Evolutionary conservation across 306 rosid genomes (phyloP).

Genomic region (Notholithocarpus densiflorus): DNA sequence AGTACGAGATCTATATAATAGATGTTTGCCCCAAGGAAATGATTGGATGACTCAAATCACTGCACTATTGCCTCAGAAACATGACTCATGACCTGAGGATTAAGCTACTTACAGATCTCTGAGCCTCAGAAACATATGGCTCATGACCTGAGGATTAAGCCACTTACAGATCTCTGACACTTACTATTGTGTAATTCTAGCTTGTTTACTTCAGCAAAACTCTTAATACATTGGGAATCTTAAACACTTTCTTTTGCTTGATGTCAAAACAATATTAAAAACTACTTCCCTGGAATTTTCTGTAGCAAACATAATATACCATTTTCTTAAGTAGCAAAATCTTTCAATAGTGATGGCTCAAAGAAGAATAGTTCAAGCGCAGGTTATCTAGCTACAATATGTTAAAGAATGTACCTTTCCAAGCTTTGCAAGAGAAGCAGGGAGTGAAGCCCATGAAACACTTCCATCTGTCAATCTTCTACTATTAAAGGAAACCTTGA

Average conservation of each 20-base stretch:
- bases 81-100: not conserved
- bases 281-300: slow-evolving; percentile 13
- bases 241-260: not conserved
- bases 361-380: slow-evolving; percentile 5
- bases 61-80: not conserved
- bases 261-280: not conserved
- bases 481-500: slow-evolving; percentile 59
- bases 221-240: not conserved
- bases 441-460: slow-evolving; percentile 84
- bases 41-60: not conserved
- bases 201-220: slow-evolving; percentile 9
- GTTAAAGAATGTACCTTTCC: slow-evolving; percentile 63
- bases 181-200: not conserved
- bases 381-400: slow-evolving; percentile 6
- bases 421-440: slow-evolving; percentile 85
- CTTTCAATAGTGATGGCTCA: slow-evolving; percentile 1
- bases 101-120: too few relatives aligned
- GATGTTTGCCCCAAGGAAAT: not conserved
- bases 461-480: slow-evolving; percentile 68
- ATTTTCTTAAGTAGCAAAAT: not conserved
- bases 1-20: not conserved
- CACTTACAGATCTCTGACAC: not conserved
- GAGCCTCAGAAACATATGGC: too few relatives aligned
- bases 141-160: not conserved
- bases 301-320: not conserved